Conservation (phyloP, 805 yeast species). For the Wickerhamomyces sydowiorum region DNA sequence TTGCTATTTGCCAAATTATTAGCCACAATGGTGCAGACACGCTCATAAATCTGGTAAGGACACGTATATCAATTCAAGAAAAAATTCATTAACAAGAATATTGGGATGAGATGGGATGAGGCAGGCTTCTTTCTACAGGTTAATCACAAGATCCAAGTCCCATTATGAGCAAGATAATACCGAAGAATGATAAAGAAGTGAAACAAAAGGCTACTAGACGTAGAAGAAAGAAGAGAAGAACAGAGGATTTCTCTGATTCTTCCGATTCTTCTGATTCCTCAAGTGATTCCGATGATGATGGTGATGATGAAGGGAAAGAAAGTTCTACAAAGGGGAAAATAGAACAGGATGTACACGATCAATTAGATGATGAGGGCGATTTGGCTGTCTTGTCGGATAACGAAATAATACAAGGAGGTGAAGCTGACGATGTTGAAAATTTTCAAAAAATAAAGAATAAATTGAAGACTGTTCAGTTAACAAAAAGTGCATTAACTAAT, state of each 20-base stretch:
- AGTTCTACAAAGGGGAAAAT: slow-evolving; percentile 3
- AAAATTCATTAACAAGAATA: too few species aligned
- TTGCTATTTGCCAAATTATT: too few species aligned
- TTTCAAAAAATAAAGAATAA: slow-evolving; percentile 9
- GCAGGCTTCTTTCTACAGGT: too few species aligned
- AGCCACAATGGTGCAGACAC: too few species aligned
- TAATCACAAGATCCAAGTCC: too few species aligned
- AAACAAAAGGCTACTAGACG: slow-evolving; percentile 30
- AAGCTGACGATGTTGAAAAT: slow-evolving; percentile 8
- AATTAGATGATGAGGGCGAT: slow-evolving; percentile 19
- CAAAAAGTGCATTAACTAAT: slow-evolving; percentile 29
- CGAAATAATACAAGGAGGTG: slow-evolving; percentile 14
- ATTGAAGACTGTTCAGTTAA: slow-evolving; percentile 20
- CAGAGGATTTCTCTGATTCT: slow-evolving; percentile 61
- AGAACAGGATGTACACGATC: slow-evolving; percentile 1
- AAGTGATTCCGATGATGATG: slow-evolving; percentile 24
- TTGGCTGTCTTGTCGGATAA: slow-evolving; percentile 27
- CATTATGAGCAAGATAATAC: slow-evolving; percentile 18
- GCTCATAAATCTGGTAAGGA: too few species aligned
- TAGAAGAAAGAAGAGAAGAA: slow-evolving; percentile 77
- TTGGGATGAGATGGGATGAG: too few species aligned
- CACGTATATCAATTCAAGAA: too few species aligned
- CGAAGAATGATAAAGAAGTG: slow-evolving; percentile 14
- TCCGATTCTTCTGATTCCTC: slow-evolving; percentile 43
- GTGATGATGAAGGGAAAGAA: slow-evolving; percentile 3